Evolutionary conservation across 805 yeast species (phyloP), one percentile per base, ranked within the genome.

Genomic region (Candida oleophila): DNA sequence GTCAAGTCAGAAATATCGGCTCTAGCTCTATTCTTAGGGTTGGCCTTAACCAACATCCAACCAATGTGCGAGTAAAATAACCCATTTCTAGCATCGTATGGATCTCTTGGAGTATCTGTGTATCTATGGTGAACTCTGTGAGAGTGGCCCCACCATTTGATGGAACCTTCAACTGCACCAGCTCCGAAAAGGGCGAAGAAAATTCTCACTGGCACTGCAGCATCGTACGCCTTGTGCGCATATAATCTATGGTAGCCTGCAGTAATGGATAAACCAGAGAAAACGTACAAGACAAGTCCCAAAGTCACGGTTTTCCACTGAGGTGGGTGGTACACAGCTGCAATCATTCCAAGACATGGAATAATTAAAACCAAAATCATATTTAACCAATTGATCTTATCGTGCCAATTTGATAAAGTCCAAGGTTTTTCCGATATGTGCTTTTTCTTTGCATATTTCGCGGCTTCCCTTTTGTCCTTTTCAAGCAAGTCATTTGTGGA

Each of bases 61-160:
- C 92, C 92, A 73, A 87, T 71, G 70, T 87, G 95, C 25, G 89
- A 80, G 62, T 77, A 87, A 89, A 91, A 86, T 65, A 87, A 82
- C 15, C 95, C 95, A 59, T 73, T 74, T 71, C 91, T 79, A 16
- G 95, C 94, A 62, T 87, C 94, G 61, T 52, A 87, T 44, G 95
- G 95, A 66, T 87, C 95, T 73, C 92, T 81, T 47, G 66, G 56
- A 22, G 94, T 87, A 68, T 87, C 95, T 3, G 94, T 87, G 68
- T 85, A 87, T 72, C 95, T 78, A 70, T 87, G 95, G 65, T 87
- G 95, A 47, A 87, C 77, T 78, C 95, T 80, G 69, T 87, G 95
- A 44, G 86, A 78, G 64, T 87, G 94, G 41, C 85, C 81, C 95
- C 95, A 87, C 94, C 94, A 87, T 66, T 87, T 87, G 65, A 87